These are phyloP conservation scores for Clonostachys solani DNA, from an alignment of 2,329 filamentous ascomycete genomes.

Conservation along the genomic window DNA sequence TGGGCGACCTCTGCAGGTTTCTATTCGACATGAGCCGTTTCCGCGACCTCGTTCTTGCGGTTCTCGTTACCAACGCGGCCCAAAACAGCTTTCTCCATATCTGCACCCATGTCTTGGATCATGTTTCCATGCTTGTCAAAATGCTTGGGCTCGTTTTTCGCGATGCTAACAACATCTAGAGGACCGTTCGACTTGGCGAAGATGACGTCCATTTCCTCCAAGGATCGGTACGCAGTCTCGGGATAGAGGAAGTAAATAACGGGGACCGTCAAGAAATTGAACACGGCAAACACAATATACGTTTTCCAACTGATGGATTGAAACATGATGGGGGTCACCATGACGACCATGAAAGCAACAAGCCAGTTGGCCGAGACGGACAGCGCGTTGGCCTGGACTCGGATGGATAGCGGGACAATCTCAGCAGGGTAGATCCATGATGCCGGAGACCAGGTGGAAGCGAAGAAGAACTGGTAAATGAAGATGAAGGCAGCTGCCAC, in stretches of 20 bases:
- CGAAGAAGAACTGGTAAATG: constrained; percentile 30
- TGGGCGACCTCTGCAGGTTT: no score
- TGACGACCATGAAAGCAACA: constrained; percentile 28
- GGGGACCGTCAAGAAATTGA: constrained; percentile 18
- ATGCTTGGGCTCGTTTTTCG: no score
- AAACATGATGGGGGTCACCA: constrained; percentile 40
- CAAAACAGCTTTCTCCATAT: no score
- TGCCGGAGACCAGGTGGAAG: constrained; percentile 22
- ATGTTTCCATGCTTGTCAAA: no score
- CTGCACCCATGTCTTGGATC: no score
- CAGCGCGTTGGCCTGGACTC: constrained; percentile 20
- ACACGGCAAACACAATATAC: constrained; percentile 14
- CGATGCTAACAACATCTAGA: no score
- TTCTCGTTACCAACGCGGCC: no score
- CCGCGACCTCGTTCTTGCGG: no score
- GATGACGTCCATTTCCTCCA: constrained; percentile 42
- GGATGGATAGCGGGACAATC: constrained; percentile 20
- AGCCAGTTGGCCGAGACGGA: constrained; percentile 26
- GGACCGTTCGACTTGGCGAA: constrained; percentile 13
- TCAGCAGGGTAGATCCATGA: constrained; percentile 12
- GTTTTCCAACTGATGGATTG: constrained; percentile 9
- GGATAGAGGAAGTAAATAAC: constrained; percentile 24
- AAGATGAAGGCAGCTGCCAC: constrained; percentile 34
- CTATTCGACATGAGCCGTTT: no score
- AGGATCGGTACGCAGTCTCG: constrained; percentile 25